Conservation (phyloP, 2,329 filamentous ascomycete species). For the Penicillium sp. region DNA sequence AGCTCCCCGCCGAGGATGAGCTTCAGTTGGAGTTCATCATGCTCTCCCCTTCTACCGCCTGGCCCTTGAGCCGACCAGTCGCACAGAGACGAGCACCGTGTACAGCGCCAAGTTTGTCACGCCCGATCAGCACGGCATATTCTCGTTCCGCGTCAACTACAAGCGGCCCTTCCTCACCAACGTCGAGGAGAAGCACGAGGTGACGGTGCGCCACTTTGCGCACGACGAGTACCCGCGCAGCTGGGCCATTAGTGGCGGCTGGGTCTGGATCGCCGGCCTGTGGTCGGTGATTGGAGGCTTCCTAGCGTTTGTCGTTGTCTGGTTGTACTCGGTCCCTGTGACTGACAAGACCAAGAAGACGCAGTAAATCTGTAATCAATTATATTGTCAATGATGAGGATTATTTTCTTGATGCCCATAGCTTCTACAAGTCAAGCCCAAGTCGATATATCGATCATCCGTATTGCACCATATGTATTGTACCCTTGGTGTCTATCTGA, state of each 20-base stretch:
- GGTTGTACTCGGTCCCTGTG: constrained; percentile 69
- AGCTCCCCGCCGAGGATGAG: constrained; percentile 61
- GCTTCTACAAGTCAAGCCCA: not conserved
- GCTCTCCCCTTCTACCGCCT: constrained; percentile 95
- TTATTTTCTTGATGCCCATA: constrained; percentile 18
- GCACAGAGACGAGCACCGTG: constrained; percentile 62
- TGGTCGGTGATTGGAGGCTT: constrained; percentile 78
- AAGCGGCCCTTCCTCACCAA: constrained; percentile 87
- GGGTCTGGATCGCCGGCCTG: constrained; percentile 90
- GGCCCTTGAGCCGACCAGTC: constrained; percentile 55
- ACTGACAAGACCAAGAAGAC: constrained; percentile 45
- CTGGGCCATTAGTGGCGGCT: constrained; percentile 82
- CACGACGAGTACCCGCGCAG: constrained; percentile 95
- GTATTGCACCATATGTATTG: not conserved
- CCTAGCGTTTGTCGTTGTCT: constrained; percentile 76
- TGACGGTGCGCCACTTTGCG: constrained; percentile 92
- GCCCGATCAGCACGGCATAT: constrained; percentile 97
- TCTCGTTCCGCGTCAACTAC: constrained; percentile 97
- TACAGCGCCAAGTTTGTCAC: constrained; percentile 73
- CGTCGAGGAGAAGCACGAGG: constrained; percentile 88
- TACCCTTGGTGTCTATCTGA: constrained; percentile 1
- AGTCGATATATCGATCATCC: not conserved
- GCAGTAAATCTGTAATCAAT: constrained; percentile 32
- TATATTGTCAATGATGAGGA: constrained; percentile 24
- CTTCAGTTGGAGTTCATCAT: constrained; percentile 97